These are phyloP conservation scores for Starmerella sirachaensis DNA, from an alignment of 805 yeast genomes.

Conservation along the genomic window DNA sequence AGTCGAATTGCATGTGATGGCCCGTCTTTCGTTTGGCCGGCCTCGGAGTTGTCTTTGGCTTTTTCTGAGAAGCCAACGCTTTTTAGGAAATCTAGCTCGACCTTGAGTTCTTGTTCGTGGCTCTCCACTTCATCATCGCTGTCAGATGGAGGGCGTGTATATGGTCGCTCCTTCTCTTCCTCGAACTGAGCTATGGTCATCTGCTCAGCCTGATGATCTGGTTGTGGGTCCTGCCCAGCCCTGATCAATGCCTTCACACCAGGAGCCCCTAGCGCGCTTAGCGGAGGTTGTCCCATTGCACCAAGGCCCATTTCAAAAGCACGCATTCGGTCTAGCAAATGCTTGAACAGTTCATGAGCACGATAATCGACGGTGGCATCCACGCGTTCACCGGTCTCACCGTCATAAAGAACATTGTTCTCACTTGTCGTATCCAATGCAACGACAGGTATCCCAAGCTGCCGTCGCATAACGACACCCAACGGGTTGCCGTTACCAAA, in stretches of 20 bases:
- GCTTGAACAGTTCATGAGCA: conserved; percentile 28
- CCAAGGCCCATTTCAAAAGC: conserved; percentile 27
- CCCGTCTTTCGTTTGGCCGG: background rate
- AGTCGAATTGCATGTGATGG: conserved; percentile 21
- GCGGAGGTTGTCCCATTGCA: conserved; percentile 12
- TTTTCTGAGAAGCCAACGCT: conserved; percentile 24
- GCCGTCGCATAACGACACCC: conserved; percentile 31
- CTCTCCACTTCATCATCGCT: conserved; percentile 16
- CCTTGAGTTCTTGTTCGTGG: conserved; percentile 22
- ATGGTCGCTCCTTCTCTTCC: conserved; percentile 30
- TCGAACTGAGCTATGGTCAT: conserved; percentile 29
- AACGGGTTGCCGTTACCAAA: conserved; percentile 34
- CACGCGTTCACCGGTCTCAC: conserved; percentile 27
- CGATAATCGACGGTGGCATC: conserved; percentile 25
- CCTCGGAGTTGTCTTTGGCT: conserved; percentile 3
- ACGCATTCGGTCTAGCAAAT: conserved; percentile 30
- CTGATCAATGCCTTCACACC: conserved; percentile 31
- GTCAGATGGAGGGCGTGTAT: conserved; percentile 14
- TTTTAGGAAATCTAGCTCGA: conserved; percentile 25
- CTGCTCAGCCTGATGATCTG: conserved; percentile 26
- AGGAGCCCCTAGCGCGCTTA: conserved; percentile 23
- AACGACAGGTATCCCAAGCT: conserved; percentile 32
- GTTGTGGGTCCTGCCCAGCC: conserved; percentile 31
- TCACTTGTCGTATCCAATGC: conserved; percentile 25
- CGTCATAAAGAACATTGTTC: conserved; percentile 27